phyloP scores from a whole-genome alignment of 805 yeast genomes.

The Candida nanaspora region DNA sequence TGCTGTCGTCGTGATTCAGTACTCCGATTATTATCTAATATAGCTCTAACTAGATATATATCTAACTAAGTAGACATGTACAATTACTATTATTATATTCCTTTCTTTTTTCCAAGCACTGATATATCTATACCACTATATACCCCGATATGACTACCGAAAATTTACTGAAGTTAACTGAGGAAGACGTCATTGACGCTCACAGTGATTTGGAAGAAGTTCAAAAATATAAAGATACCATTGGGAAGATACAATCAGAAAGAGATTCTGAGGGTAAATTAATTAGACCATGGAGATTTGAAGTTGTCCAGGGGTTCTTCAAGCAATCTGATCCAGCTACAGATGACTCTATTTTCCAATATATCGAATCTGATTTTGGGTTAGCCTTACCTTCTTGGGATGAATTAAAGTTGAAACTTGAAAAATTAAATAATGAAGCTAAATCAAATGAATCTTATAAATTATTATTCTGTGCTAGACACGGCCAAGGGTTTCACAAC shows the following conservation, averaged over 20 bases:
- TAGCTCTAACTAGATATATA: too few species aligned
- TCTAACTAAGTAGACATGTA: too few species aligned
- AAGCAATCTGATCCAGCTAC: conserved; percentile 35
- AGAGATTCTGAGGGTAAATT: conserved; percentile 20
- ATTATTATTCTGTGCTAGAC: conserved; percentile 50
- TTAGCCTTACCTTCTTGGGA: conserved; percentile 34
- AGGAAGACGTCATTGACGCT: conserved; percentile 21
- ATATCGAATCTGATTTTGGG: conserved; percentile 38
- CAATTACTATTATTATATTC: too few species aligned
- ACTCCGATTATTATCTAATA: too few species aligned
- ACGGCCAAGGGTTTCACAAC: conserved; percentile 68
- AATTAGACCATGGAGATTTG: conserved; percentile 38
- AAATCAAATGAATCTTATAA: conserved; percentile 35
- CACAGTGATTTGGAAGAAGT: conserved; percentile 14
- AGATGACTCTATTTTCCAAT: conserved; percentile 40
- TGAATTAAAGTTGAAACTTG: conserved; percentile 25
- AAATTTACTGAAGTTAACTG: conserved; percentile 2
- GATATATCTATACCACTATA: too few species aligned
- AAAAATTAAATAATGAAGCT: conserved; percentile 28
- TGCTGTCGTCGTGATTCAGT: too few species aligned
- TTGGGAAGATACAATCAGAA: conserved; percentile 7
- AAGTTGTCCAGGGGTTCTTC: conserved; percentile 43
- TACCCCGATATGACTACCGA: conserved; percentile 1
- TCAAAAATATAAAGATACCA: conserved; percentile 6
- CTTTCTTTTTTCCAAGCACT: too few species aligned